Evolutionary conservation across 1,139 yeast species (phyloP), one percentile per base, ranked within the genome.

Genomic region (Suhomyces kunorum): DNA sequence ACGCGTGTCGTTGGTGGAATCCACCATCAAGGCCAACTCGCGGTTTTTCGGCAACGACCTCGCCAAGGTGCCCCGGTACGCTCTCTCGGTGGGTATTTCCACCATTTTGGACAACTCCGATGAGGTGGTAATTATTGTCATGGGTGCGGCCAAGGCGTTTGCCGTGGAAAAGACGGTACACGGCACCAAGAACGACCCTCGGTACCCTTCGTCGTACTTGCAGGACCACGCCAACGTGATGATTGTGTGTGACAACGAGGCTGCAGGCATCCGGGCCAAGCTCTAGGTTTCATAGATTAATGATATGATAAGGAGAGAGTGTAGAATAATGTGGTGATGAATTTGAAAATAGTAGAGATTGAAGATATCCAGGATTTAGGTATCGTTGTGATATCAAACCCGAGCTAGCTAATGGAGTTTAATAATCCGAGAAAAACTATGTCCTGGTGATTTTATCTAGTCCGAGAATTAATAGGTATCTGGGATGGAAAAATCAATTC

Each of bases 61-160:
- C 32, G 55, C 64, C 12, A 70, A 75, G 47, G 84, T 80, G 28
- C 85, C 85, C 3, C 67, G 62, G 40, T 61, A 51, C 38, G 85
- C 85, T 0, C 64, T 80, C 32, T 70, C 79, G 23, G 84, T 80
- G 22, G 85, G 85, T 17, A 78, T 80, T 40, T 71, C 83, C 13
- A 80, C 85, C n/a, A 74, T 79, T 25, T 63, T 80, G 53, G 82
- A 76, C 46, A 77, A 74, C 53, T 72, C 84, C 2, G 68, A 76
- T 36, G 83, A 79, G 53, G 63, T 80, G 16, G 68, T 74, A 17
- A 61, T 76, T 28, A 65, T 76, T 22, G 80, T 74, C 0, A 63
- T 75, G 51, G 81, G 81, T n/a, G 55, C 55, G 13, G 53, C 49
- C 38, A 76, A 76, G 56, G 51, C 56, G 33, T 65, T 58, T 46